Base-by-base conservation (phyloP, 257 asterid genomes). In the Petunia axillaris region DNA sequence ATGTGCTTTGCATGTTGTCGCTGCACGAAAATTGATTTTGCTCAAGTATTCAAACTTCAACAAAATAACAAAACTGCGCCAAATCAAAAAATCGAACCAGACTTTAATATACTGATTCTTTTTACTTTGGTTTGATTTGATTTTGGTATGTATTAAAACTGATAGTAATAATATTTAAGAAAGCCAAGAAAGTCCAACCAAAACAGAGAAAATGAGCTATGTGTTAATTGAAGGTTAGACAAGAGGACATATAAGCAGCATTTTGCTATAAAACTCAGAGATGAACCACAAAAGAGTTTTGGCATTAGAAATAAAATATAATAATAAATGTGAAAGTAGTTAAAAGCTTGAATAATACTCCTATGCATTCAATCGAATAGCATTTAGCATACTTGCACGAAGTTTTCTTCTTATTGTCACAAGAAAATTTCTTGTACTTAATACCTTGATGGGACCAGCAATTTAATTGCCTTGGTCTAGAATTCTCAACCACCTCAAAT, bases 401-500 rank as follows among this genome's bases (percentile, higher is more conserved):
- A 38, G 39, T 64, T 64, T 11, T 11, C 4, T 16, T 1, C 8
- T 55, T 55, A 58, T 59, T 59, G 64, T 59, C 64, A 59, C n/a
- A 70, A 46, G 43, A 25, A 46, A 10, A 70, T 59, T 46, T 70
- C 43, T 48, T 16, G 43, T 25, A 9, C 25, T 71, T 43, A 46
- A 10, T 10, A 71, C 25, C 59, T 48, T 71, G 59, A 71, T 71
- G 77, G 77, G 60, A 48, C 77, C 44, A 46, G 43, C 48, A 48
- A 48, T 46, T 71, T 71, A 48, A 71, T 71, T 46, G 16, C 40
- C 58, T 70, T 71, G 77, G 77, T 48, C 59, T 70, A 70, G 9
- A 46, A 70, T 46, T 70, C 59, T 70, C 59, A 70, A 70, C 77
- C 35, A 71, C 77, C 59, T 48, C 25, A 48, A 71, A 46, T 11